phyloP scores from a whole-genome alignment of 1,284 basidiomycete genomes.

The Lentinula novae-zelandiae region DNA sequence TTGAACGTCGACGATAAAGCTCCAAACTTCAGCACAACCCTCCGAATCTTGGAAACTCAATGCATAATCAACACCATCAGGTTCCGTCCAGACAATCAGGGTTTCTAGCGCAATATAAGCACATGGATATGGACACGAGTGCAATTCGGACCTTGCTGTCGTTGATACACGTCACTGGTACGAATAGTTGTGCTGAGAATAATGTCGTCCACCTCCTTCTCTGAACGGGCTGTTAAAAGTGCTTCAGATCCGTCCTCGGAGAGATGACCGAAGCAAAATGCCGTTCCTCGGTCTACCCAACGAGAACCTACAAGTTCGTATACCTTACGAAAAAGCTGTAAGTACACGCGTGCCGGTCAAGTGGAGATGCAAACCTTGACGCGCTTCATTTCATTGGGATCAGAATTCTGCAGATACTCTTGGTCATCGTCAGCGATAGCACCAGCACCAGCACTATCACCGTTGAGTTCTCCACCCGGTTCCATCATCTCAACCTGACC shows the following conservation, averaged over 20 bases:
- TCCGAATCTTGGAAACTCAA: constrained; percentile 96
- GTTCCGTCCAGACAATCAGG: constrained; percentile 98
- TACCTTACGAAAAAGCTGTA: constrained; percentile 49
- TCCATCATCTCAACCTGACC: constrained; percentile 29
- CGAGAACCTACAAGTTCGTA: constrained; percentile 86
- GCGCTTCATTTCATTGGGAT: constrained; percentile 35
- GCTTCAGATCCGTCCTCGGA: constrained; percentile 78
- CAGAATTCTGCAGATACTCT: constrained; percentile 27
- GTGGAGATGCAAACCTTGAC: constrained; percentile 31
- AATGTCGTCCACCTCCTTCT: constrained; percentile 66
- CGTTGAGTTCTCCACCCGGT: background rate
- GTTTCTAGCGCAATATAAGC: constrained; percentile 61
- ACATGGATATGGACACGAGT: constrained; percentile 21
- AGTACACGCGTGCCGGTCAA: constrained; percentile 12
- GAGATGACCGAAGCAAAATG: constrained; percentile 88
- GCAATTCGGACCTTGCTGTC: constrained; percentile 73
- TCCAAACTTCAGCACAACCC: constrained; percentile 97
- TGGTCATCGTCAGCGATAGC: constrained; percentile 31
- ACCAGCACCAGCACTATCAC: constrained; percentile 3
- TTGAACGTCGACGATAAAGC: constrained; percentile 95
- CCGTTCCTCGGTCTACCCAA: constrained; percentile 94
- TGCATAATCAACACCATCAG: constrained; percentile 91
- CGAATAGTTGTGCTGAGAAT: constrained; percentile 75
- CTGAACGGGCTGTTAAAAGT: constrained; percentile 80
- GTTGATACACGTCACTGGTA: constrained; percentile 83